Percentiles rank a stretch among this genome's conserved stretches.
Conservation (phyloP, 805 yeast species). For the Cyberlindnera meyerae region DNA sequence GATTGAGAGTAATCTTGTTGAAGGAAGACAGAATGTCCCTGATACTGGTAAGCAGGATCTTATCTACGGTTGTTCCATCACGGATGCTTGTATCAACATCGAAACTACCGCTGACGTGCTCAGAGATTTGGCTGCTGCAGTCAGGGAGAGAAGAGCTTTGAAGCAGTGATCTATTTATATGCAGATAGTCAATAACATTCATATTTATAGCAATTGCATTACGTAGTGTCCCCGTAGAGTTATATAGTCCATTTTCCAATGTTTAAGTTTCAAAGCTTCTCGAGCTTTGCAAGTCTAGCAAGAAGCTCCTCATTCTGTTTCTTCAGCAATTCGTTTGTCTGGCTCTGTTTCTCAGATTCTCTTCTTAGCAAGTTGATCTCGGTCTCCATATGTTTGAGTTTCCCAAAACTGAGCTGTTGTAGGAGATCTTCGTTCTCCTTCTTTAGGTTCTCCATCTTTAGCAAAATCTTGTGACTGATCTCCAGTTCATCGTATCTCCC, state of each 20-base stretch:
- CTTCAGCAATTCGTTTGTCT: slow-evolving; percentile 3
- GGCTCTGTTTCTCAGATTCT: slow-evolving; percentile 33
- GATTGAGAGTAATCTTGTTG: slow-evolving; percentile 91
- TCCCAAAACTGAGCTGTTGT: slow-evolving; percentile 71
- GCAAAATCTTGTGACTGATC: slow-evolving; percentile 65
- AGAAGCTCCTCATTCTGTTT: slow-evolving; percentile 2
- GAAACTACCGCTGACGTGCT: slow-evolving; percentile 75
- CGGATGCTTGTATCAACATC: slow-evolving; percentile 97
- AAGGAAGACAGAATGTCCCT: slow-evolving; percentile 89
- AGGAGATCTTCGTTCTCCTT: slow-evolving; percentile 68
- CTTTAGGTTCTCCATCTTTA: slow-evolving; percentile 53
- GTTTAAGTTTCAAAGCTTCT: too few species aligned
- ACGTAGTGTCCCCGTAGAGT: too few species aligned
- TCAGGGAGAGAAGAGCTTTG: slow-evolving; percentile 61
- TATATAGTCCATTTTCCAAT: too few species aligned
- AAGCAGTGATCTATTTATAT: not conserved
- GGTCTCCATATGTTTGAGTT: slow-evolving; percentile 63
- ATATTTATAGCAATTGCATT: too few species aligned
- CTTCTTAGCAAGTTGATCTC: slow-evolving; percentile 57
- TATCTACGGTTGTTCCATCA: slow-evolving; percentile 89
- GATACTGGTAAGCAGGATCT: slow-evolving; percentile 69
- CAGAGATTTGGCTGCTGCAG: slow-evolving; percentile 70
- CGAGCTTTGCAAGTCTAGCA: not conserved
- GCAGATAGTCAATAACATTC: too few species aligned
- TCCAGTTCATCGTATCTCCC: slow-evolving; percentile 74